Conservation (phyloP, 495 filamentous ascomycete genomes). For the Talaromyces proteolyticus region DNA sequence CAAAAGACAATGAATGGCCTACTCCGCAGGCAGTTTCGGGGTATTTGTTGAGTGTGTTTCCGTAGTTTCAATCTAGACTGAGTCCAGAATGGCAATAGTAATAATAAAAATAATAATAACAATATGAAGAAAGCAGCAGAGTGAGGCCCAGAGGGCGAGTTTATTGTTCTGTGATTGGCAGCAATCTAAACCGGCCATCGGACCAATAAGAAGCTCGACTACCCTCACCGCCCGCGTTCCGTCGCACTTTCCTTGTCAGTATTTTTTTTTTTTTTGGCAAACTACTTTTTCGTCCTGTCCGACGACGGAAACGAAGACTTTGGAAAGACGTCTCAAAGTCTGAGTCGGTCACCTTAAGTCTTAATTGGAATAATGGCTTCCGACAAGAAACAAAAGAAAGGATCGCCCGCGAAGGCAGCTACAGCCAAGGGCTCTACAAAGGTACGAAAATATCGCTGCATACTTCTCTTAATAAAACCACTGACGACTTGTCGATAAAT, state of each 20-base stretch:
- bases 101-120: too few relatives aligned
- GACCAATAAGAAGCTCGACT: not conserved
- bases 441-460: too few relatives aligned
- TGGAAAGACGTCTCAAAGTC: not conserved
- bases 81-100: too few relatives aligned
- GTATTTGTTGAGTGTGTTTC: too few relatives aligned
- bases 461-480: not conserved
- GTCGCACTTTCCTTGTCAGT: not conserved
- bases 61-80: not conserved
- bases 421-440: not conserved
- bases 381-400: slow-evolving; percentile 16
- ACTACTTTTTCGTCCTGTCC: not conserved
- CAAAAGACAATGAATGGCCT: too few relatives aligned
- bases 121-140: not conserved
- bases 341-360: too few relatives aligned
- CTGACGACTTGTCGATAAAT: too few relatives aligned
- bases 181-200: not conserved
- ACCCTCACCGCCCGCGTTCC: not conserved
- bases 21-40: too few relatives aligned
- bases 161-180: too few relatives aligned
- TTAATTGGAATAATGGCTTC: slow-evolving; percentile 33
- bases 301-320: not conserved
- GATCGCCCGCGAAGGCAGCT: slow-evolving; percentile 18
- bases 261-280: not conserved
- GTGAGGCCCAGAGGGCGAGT: too few relatives aligned